These are phyloP conservation scores for Plectosphaerella sp. DNA, from an alignment of 2,329 filamentous ascomycete genomes.

Conservation along the genomic window DNA sequence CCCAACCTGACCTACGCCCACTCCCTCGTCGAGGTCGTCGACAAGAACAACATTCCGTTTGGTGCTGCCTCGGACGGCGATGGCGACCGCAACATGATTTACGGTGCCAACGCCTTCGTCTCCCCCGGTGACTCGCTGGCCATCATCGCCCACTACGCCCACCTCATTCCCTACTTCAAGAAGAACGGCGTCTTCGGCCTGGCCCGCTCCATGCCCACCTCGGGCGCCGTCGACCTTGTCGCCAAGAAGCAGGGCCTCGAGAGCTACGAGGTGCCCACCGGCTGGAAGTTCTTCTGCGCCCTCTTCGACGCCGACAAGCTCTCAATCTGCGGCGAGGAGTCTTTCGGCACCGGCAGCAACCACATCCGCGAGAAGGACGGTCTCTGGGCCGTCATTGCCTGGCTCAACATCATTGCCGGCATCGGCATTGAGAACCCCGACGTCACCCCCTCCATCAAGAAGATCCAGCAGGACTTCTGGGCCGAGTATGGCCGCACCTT, in stretches of 20 bases:
- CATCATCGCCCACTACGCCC: slow-evolving; percentile 95
- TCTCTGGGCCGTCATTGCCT: slow-evolving; percentile 93
- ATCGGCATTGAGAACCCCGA: slow-evolving; percentile 77
- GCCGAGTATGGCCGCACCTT: slow-evolving; percentile 92
- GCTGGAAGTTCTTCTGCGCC: slow-evolving; percentile 99
- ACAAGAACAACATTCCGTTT: slow-evolving; percentile 88
- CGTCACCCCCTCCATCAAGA: slow-evolving; percentile 84
- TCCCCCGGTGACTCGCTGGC: slow-evolving; percentile 95
- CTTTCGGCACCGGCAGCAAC: slow-evolving; percentile 95
- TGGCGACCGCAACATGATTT: slow-evolving; percentile 99
- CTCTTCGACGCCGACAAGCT: slow-evolving; percentile 93
- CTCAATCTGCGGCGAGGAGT: slow-evolving; percentile 98
- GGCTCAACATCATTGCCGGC: slow-evolving; percentile 94
- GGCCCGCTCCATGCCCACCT: slow-evolving; percentile 96
- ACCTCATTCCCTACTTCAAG: slow-evolving; percentile 97
- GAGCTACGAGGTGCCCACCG: slow-evolving; percentile 95
- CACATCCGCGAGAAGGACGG: slow-evolving; percentile 99
- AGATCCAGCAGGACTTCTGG: slow-evolving; percentile 97
- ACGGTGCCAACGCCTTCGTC: slow-evolving; percentile 93
- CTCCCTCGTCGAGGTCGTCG: slow-evolving; percentile 88
- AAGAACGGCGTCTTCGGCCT: slow-evolving; percentile 94
- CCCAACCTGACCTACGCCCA: slow-evolving; percentile 97
- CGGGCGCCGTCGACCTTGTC: slow-evolving; percentile 89
- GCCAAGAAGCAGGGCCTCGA: slow-evolving; percentile 89
- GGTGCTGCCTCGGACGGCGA: slow-evolving; percentile 96